phyloP scores from a whole-genome alignment of 2,329 filamentous ascomycete species.

The Pseudogymnoascus sp. region DNA sequence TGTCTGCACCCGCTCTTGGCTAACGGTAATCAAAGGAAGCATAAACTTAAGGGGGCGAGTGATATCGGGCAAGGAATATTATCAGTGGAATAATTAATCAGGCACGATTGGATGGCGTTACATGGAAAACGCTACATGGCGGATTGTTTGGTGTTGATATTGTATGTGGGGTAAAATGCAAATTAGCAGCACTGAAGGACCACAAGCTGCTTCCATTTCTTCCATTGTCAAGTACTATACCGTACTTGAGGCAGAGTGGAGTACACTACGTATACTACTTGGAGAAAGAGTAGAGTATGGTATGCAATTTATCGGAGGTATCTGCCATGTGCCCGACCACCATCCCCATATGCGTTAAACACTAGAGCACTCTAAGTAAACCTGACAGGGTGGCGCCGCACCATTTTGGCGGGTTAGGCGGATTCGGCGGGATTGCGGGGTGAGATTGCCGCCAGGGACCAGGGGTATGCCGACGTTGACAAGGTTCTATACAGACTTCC shows the following conservation, averaged over 20 bases:
- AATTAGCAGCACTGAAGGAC: not conserved
- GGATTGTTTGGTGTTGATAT: not conserved
- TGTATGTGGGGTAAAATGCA: not conserved
- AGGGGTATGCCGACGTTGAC: slow-evolving; percentile 2
- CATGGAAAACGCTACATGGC: not conserved
- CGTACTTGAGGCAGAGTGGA: not conserved
- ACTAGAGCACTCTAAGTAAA: not conserved
- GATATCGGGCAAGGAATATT: not conserved
- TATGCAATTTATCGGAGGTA: not conserved
- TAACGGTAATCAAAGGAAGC: not conserved
- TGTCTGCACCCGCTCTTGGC: not conserved
- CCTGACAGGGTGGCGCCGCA: not conserved
- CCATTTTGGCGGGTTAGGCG: not conserved
- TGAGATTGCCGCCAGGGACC: slow-evolving; percentile 1
- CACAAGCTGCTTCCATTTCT: not conserved
- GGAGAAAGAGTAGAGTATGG: not conserved
- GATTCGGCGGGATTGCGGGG: slow-evolving; percentile 2
- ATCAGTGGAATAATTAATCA: slow-evolving; percentile 1
- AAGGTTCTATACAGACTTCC: not conserved
- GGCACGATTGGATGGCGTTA: not conserved
- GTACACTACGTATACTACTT: not conserved
- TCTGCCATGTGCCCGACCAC: not conserved
- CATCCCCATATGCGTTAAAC: not conserved
- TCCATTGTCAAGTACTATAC: not conserved
- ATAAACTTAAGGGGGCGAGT: not conserved